These are phyloP conservation scores for Penicillium freii DNA, from an alignment of 2,329 filamentous ascomycete species.

Conservation along the genomic window DNA sequence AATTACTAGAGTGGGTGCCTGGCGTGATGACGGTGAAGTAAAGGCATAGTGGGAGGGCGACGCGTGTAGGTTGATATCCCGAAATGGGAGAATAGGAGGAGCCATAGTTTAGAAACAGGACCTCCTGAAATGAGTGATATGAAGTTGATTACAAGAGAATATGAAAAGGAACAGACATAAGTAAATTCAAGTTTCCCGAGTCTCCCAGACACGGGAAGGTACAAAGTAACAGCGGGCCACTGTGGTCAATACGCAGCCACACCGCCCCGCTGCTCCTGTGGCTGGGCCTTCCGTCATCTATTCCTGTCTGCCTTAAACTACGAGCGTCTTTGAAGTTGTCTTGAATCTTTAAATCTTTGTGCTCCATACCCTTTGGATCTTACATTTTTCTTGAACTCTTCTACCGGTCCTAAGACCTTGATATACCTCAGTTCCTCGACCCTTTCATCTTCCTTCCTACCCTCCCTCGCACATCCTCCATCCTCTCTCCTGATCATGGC, in stretches of 20 bases:
- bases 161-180: slow-evolving; percentile 6
- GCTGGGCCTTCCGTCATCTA: slow-evolving; percentile 40
- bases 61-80: slow-evolving; percentile 95
- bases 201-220: slow-evolving; percentile 13
- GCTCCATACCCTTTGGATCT: slow-evolving; percentile 14
- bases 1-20: slow-evolving; percentile 81
- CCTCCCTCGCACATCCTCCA: slow-evolving; percentile 6
- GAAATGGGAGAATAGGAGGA: slow-evolving; percentile 63
- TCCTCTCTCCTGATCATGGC: slow-evolving; percentile 61
- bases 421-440: background rate
- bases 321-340: background rate
- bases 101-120: slow-evolving; percentile 40
- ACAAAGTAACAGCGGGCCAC: slow-evolving; percentile 14
- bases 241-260: slow-evolving; percentile 22
- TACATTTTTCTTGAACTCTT: slow-evolving; percentile 8
- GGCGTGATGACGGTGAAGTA: slow-evolving; percentile 88
- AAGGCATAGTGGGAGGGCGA: slow-evolving; percentile 93
- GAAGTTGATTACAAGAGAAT: slow-evolving; percentile 1
- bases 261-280: slow-evolving; percentile 30
- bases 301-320: slow-evolving; percentile 24
- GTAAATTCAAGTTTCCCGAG: slow-evolving; percentile 3
- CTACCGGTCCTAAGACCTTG: slow-evolving; percentile 1
- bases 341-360: background rate
- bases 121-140: background rate
- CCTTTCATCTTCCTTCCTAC: slow-evolving; percentile 2